phyloP scores from a whole-genome alignment of 2,329 filamentous ascomycete species.

The Magnaporthales sp. region DNA sequence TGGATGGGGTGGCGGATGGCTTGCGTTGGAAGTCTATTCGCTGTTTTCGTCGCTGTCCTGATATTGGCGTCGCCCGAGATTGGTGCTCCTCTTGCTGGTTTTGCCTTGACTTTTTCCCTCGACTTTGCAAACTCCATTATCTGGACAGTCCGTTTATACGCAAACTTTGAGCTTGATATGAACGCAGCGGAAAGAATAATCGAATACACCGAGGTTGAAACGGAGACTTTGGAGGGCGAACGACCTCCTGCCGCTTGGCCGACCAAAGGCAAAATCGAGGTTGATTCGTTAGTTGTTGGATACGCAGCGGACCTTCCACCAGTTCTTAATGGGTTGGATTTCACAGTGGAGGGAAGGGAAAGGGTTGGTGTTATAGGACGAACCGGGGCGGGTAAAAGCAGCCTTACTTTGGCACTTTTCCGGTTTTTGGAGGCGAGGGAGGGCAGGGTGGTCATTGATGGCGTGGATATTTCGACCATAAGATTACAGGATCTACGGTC shows the following conservation, averaged over 20 bases:
- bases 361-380: slow-evolving; percentile 69
- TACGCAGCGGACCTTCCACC: slow-evolving; percentile 66
- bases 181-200: slow-evolving; percentile 69
- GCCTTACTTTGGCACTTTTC: slow-evolving; percentile 67
- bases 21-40: slow-evolving; percentile 61
- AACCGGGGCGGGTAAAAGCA: slow-evolving; percentile 72
- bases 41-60: slow-evolving; percentile 53
- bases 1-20: slow-evolving; percentile 71
- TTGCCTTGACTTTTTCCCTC: slow-evolving; percentile 65
- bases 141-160: slow-evolving; percentile 59
- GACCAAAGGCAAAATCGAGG: slow-evolving; percentile 60
- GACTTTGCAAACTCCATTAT: slow-evolving; percentile 59
- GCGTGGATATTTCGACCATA: slow-evolving; percentile 65
- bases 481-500: slow-evolving; percentile 61
- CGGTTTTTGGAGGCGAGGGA: slow-evolving; percentile 63
- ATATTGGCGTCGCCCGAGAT: slow-evolving; percentile 54
- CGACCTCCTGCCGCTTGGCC: slow-evolving; percentile 65
- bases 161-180: slow-evolving; percentile 68
- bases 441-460: slow-evolving; percentile 62
- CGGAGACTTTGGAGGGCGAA: slow-evolving; percentile 53
- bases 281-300: slow-evolving; percentile 63
- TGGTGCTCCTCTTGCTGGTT: slow-evolving; percentile 64
- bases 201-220: slow-evolving; percentile 63
- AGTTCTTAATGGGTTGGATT: slow-evolving; percentile 61
- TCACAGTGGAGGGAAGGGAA: slow-evolving; percentile 57